Conservation (phyloP, 192 early-diverging fungal species). For the Phlyctochytrium bullatum region DNA sequence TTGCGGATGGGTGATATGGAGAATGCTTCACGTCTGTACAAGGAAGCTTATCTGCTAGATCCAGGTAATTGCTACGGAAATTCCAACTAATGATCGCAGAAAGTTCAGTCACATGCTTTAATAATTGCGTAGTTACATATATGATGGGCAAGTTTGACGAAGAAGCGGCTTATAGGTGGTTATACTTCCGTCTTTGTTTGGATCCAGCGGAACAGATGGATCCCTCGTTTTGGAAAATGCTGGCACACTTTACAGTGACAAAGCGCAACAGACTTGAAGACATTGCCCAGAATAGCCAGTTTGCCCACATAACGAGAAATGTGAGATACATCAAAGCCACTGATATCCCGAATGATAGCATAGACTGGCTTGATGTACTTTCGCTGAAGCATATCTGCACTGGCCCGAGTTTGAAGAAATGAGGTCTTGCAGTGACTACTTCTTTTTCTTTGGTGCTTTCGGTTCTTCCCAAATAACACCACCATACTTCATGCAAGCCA, state of each 20-base stretch:
- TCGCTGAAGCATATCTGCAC: too few species aligned
- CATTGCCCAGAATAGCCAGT: too few species aligned
- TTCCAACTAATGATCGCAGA: too few species aligned
- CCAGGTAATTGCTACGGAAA: neutral
- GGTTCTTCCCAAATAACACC: neutral
- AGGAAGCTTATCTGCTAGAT: neutral
- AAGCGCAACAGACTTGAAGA: neutral
- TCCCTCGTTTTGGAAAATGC: neutral
- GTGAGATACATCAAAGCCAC: too few species aligned
- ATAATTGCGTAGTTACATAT: neutral
- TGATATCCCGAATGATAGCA: too few species aligned
- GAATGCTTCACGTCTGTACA: neutral
- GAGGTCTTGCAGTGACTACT: too few species aligned
- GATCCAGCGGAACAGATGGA: neutral
- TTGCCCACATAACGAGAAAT: too few species aligned
- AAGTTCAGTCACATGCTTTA: neutral
- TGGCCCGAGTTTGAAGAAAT: too few species aligned
- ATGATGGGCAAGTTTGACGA: neutral
- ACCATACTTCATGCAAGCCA: neutral
- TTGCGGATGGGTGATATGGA: neutral
- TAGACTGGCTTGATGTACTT: too few species aligned
- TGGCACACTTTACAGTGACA: neutral
- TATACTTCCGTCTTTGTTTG: neutral
- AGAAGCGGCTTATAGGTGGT: neutral
- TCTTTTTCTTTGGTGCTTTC: too few species aligned